Percentiles rank a stretch among this genome's conserved stretches.
Conservation (phyloP, 2,329 filamentous ascomycete species). For the Epichloe coenophiala region DNA sequence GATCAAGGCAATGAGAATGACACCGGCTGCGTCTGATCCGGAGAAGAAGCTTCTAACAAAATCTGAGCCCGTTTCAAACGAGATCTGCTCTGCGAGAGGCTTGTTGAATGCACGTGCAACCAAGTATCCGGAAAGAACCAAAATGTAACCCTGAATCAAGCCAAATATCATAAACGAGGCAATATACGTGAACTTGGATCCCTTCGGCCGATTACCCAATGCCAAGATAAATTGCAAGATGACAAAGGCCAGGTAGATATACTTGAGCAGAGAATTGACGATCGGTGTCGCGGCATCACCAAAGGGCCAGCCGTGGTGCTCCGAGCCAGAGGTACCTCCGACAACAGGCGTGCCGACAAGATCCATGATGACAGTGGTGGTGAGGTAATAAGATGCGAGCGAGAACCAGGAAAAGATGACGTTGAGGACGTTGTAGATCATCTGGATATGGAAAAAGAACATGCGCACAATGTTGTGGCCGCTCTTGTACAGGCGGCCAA, state of each 20-base stretch:
- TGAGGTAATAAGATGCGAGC: slow-evolving; percentile 88
- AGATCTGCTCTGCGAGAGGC: slow-evolving; percentile 44
- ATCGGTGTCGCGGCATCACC: slow-evolving; percentile 76
- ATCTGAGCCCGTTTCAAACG: slow-evolving; percentile 48
- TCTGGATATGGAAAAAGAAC: slow-evolving; percentile 96
- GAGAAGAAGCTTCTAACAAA: slow-evolving; percentile 77
- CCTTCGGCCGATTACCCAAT: slow-evolving; percentile 92
- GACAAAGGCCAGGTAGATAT: slow-evolving; percentile 81
- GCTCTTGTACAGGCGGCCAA: slow-evolving; percentile 95
- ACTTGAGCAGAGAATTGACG: slow-evolving; percentile 83
- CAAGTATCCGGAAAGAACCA: slow-evolving; percentile 77
- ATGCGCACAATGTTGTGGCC: slow-evolving; percentile 96
- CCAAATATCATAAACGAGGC: slow-evolving; percentile 79
- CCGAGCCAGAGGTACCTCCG: slow-evolving; percentile 24
- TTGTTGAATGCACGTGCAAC: slow-evolving; percentile 67
- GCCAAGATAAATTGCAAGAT: slow-evolving; percentile 93
- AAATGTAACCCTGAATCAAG: slow-evolving; percentile 78
- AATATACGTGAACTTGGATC: slow-evolving; percentile 85
- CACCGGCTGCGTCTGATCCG: slow-evolving; percentile 62
- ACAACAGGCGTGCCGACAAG: slow-evolving; percentile 64
- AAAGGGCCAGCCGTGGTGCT: slow-evolving; percentile 71
- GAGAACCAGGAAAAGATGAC: slow-evolving; percentile 86
- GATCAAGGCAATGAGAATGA: slow-evolving; percentile 85
- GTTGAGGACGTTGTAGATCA: slow-evolving; percentile 86
- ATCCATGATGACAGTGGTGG: slow-evolving; percentile 96